These are phyloP conservation scores for Fusarium torreyae DNA, from an alignment of 2,329 filamentous ascomycete species.

Conservation along the genomic window DNA sequence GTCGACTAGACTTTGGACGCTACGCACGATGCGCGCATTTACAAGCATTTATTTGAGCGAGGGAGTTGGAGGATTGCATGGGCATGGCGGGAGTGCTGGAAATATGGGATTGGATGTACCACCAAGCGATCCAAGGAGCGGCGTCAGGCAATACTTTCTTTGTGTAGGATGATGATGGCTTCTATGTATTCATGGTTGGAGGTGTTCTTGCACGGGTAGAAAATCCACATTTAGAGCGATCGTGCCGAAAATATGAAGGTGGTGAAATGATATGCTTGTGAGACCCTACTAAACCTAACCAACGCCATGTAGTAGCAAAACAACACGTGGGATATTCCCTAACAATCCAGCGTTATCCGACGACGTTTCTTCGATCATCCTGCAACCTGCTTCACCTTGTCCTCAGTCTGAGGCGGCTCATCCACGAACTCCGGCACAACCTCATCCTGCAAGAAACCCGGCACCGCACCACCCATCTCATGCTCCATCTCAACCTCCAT, in stretches of 20 bases:
- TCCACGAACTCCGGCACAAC: slow-evolving; percentile 91
- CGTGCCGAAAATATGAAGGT: slow-evolving; percentile 5
- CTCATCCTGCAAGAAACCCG: slow-evolving; percentile 92
- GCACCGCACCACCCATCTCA: slow-evolving; percentile 75
- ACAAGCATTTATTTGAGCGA: slow-evolving; percentile 41
- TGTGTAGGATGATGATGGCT: slow-evolving; percentile 1
- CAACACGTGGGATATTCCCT: not conserved
- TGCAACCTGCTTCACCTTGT: slow-evolving; percentile 87
- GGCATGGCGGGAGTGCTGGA: slow-evolving; percentile 13
- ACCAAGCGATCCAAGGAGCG: slow-evolving; percentile 13
- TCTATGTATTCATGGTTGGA: not conserved
- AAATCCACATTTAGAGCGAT: slow-evolving; percentile 3
- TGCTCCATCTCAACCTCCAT: slow-evolving; percentile 93
- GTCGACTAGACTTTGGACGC: slow-evolving; percentile 57
- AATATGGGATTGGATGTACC: slow-evolving; percentile 27
- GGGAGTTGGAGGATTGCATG: slow-evolving; percentile 39
- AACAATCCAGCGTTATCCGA: not conserved
- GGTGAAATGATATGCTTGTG: slow-evolving; percentile 34
- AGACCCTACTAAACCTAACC: slow-evolving; percentile 40
- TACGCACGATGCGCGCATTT: slow-evolving; percentile 1
- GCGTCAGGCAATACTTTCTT: slow-evolving; percentile 4
- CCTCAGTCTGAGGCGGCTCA: slow-evolving; percentile 81
- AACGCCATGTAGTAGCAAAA: slow-evolving; percentile 43
- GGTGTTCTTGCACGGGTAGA: not conserved
- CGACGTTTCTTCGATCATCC: slow-evolving; percentile 55